Evolutionary conservation across 2,329 filamentous ascomycete genomes (phyloP), one percentile per base, ranked within the genome.

Genomic region (Microsporum canis): DNA sequence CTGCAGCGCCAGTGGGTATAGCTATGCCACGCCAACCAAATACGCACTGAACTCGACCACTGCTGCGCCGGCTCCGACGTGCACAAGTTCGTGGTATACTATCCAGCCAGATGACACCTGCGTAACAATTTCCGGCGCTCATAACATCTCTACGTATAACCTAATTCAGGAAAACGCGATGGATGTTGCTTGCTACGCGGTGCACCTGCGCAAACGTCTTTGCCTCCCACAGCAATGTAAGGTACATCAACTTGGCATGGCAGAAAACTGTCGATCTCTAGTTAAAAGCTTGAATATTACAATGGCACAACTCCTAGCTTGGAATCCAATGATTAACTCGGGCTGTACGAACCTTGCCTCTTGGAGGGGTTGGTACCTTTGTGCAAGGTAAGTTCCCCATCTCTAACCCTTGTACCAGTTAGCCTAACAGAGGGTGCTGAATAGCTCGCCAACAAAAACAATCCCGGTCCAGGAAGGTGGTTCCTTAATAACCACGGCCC

Each of bases 151-250:
- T 6, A 43, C 39, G 10, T 43, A 14, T 14, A 12, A 43, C 17
- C 39, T 43, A n/a, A 43, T 43, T n/a, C 39, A 43, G 39, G n/a
- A 43, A n/a, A 43, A 43, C 14, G 39, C 39, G 7, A 43, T 43
- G 39, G 4, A 70, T 67, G 58, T 75, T 43, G 39, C 39, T 43
- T 17, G n/a, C 17, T 6, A n/a, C 6, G 39, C 14, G 14, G 14
- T 43, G 14, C 39, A 12, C 17, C 39, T 12, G 39, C 39, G 14
- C 10, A 43, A n/a, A 4, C 39, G 17, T 14, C 39, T 43, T 43
- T 43, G 39, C 12, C 39, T 43, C 17, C 39, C 39, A 12, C 14
- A n/a, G 12, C 39, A 43, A 12, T 43, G 39, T 14, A 43, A 17
- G 17, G 17, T n/a, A n/a, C 39, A 17, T n/a, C 39, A 43, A n/a